Percentiles rank a stretch among this genome's conserved stretches.
phyloP scores from a whole-genome alignment of 2,329 filamentous ascomycete genomes.

The Blastomyces percursus region DNA sequence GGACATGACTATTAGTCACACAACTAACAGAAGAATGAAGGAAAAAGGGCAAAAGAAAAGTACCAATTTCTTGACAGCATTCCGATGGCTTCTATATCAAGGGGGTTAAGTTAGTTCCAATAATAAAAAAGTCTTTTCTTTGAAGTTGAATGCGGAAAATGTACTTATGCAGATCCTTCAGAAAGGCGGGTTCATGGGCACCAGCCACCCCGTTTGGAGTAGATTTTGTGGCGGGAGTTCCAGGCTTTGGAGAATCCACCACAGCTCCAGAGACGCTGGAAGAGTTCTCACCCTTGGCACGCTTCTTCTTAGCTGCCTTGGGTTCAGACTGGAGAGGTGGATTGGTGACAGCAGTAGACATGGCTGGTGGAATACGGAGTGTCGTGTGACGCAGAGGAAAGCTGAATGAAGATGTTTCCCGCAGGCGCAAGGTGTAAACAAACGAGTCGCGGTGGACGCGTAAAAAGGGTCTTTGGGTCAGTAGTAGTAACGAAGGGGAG shows the following conservation, averaged over 20 bases:
- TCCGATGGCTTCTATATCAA: slow-evolving; percentile 65
- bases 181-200: slow-evolving; percentile 62
- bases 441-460: slow-evolving; percentile 12
- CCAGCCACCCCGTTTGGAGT: slow-evolving; percentile 46
- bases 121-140: not conserved
- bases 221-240: slow-evolving; percentile 28
- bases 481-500: not conserved
- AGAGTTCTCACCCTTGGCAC: slow-evolving; percentile 36
- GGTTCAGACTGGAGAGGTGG: slow-evolving; percentile 54
- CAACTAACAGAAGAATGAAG: not conserved
- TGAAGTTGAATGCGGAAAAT: slow-evolving; percentile 22
- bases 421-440: not conserved
- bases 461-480: slow-evolving; percentile 3
- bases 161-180: slow-evolving; percentile 86
- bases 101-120: slow-evolving; percentile 10
- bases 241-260: slow-evolving; percentile 34
- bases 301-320: slow-evolving; percentile 59
- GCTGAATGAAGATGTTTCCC: not conserved
- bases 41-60: slow-evolving; percentile 18
- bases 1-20: not conserved
- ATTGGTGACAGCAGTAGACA: slow-evolving; percentile 54
- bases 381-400: slow-evolving; percentile 13
- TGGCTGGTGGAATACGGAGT: slow-evolving; percentile 25
- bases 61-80: slow-evolving; percentile 89
- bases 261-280: slow-evolving; percentile 32